phyloP scores from a whole-genome alignment of 2,329 filamentous ascomycete genomes.

The Talaromyces sp. region DNA sequence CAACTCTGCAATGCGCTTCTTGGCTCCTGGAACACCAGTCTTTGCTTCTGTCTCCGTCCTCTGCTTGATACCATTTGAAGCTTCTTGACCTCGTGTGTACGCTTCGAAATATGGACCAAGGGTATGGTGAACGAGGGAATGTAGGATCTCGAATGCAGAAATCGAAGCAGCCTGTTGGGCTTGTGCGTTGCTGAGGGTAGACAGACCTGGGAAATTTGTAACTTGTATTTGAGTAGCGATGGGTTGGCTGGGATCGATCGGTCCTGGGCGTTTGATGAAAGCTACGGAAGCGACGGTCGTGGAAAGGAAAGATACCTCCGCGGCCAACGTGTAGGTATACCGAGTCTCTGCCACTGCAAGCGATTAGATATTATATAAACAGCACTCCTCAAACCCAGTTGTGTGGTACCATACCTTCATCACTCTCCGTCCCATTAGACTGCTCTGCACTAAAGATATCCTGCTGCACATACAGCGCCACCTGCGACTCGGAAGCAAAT shows the following conservation, averaged over 20 bases:
- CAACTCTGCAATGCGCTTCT: slow-evolving; percentile 93
- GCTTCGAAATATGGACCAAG: slow-evolving; percentile 97
- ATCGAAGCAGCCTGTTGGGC: slow-evolving; percentile 68
- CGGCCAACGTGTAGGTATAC: slow-evolving; percentile 75
- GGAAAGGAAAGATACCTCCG: slow-evolving; percentile 71
- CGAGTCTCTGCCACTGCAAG: slow-evolving; percentile 30
- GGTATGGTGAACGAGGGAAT: slow-evolving; percentile 86
- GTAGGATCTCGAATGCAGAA: slow-evolving; percentile 87
- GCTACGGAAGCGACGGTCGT: slow-evolving; percentile 82
- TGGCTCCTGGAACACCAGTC: slow-evolving; percentile 93
- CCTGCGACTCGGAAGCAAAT: slow-evolving; percentile 84
- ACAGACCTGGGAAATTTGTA: slow-evolving; percentile 82
- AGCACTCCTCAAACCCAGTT: neutral
- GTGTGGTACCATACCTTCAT: slow-evolving; percentile 37
- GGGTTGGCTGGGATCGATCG: slow-evolving; percentile 78
- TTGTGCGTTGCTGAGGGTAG: slow-evolving; percentile 62
- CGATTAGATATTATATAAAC: neutral
- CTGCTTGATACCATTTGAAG: slow-evolving; percentile 62
- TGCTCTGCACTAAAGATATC: slow-evolving; percentile 56
- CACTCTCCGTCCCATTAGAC: slow-evolving; percentile 37
- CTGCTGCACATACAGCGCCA: slow-evolving; percentile 88
- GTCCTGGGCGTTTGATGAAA: slow-evolving; percentile 82
- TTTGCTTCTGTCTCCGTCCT: slow-evolving; percentile 84
- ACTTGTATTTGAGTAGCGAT: slow-evolving; percentile 88
- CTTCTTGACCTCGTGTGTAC: slow-evolving; percentile 78